Evolutionary conservation across 2,329 filamentous ascomycete species (phyloP).

Genomic region (Geosmithia morbida): DNA sequence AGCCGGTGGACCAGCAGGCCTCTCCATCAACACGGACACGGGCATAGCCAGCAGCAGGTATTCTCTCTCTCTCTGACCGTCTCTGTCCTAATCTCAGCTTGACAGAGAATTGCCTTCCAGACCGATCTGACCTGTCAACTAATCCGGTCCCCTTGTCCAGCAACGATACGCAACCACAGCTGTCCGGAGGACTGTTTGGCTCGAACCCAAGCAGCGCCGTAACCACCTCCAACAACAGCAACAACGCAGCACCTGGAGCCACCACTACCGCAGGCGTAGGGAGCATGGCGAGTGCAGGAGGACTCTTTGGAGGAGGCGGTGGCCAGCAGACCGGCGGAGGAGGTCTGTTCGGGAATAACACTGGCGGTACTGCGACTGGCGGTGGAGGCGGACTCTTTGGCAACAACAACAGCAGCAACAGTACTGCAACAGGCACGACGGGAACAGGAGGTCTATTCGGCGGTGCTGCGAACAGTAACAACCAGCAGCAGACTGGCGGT

Average conservation of each 20-base stretch:
- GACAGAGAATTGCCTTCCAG: neutral
- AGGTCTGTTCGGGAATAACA: conserved; percentile 12
- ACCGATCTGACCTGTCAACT: neutral
- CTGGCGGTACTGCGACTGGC: conserved; percentile 10
- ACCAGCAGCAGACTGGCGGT: conserved; percentile 6
- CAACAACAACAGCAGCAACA: conserved; percentile 8
- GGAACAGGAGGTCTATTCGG: neutral
- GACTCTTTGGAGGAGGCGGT: conserved; percentile 18
- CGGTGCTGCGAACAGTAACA: conserved; percentile 2
- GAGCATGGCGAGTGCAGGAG: conserved; percentile 20
- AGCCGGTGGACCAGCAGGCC: conserved; percentile 42
- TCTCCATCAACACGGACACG: conserved; percentile 50
- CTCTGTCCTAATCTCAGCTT: neutral
- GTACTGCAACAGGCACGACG: conserved; percentile 4
- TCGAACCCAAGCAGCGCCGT: conserved; percentile 6
- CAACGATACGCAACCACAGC: conserved; percentile 16
- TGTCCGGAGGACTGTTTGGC: conserved; percentile 21
- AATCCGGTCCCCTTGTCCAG: neutral
- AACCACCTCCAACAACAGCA: conserved; percentile 7
- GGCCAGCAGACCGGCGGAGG: conserved; percentile 6
- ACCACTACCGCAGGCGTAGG: conserved; percentile 1
- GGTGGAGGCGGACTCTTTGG: conserved; percentile 9
- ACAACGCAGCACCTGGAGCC: conserved; percentile 7
- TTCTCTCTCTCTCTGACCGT: neutral
- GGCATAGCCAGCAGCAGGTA: conserved; percentile 37